These are phyloP conservation scores for Aspergillus pseudotamarii DNA, from an alignment of 2,329 filamentous ascomycete species.

Conservation along the genomic window DNA sequence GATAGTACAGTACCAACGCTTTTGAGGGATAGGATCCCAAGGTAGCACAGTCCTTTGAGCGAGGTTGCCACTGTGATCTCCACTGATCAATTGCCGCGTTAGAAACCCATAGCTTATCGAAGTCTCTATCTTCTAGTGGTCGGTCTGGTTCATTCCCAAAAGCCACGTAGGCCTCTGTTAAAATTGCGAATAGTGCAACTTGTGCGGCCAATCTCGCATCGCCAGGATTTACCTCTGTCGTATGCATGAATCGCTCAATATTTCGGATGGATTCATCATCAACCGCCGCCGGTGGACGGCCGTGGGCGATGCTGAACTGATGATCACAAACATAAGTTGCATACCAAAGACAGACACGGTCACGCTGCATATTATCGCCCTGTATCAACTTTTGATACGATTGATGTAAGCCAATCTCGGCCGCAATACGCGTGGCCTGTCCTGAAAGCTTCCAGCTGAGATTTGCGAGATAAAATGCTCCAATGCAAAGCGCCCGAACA, in stretches of 20 bases:
- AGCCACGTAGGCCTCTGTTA: slow-evolving; percentile 52
- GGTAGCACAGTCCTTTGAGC: slow-evolving; percentile 33
- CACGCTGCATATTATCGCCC: slow-evolving; percentile 37
- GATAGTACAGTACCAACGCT: slow-evolving; percentile 7
- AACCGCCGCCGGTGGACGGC: slow-evolving; percentile 53
- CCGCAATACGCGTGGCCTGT: slow-evolving; percentile 53
- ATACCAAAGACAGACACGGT: slow-evolving; percentile 59
- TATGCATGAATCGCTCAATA: slow-evolving; percentile 51
- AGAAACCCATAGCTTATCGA: slow-evolving; percentile 40
- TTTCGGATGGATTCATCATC: slow-evolving; percentile 55
- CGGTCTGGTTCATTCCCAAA: slow-evolving; percentile 54
- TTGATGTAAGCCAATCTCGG: slow-evolving; percentile 53
- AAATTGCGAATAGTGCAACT: slow-evolving; percentile 53
- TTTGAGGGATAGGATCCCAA: slow-evolving; percentile 25
- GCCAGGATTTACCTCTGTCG: slow-evolving; percentile 45
- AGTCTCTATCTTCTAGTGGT: slow-evolving; percentile 47
- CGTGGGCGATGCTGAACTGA: slow-evolving; percentile 59
- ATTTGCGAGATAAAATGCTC: slow-evolving; percentile 59
- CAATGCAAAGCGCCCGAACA: slow-evolving; percentile 57
- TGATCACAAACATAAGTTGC: slow-evolving; percentile 62
- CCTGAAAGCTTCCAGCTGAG: slow-evolving; percentile 60
- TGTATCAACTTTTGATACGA: slow-evolving; percentile 43
- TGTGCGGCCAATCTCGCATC: slow-evolving; percentile 55
- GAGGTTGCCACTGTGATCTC: slow-evolving; percentile 37
- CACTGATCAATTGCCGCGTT: slow-evolving; percentile 45